These are phyloP conservation scores for Syncephalastrum monosporum DNA, from an alignment of 371 early-diverging fungal species.

Conservation along the genomic window DNA sequence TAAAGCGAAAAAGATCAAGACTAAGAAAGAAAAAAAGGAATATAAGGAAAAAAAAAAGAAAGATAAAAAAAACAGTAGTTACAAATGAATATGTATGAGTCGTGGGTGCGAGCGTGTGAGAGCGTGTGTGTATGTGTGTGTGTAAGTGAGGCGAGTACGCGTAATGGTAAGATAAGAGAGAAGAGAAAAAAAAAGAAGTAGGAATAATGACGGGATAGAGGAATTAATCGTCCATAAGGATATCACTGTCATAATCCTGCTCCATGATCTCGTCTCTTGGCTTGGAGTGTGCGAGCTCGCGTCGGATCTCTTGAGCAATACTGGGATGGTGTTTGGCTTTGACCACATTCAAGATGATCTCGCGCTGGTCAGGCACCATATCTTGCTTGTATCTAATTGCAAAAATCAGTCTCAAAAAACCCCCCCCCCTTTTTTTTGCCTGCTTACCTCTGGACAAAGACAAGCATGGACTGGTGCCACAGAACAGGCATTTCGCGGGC, in stretches of 20 bases:
- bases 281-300: conserved; percentile 75
- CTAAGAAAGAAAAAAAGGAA: not conserved
- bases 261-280: conserved; percentile 63
- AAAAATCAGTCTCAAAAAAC: not conserved
- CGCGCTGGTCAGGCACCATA: conserved; percentile 92
- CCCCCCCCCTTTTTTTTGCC: not conserved
- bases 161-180: conserved; percentile 1
- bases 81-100: no score
- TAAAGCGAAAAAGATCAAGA: not conserved
- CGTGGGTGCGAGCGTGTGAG: no score
- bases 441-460: conserved; percentile 84
- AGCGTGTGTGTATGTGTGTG: no score
- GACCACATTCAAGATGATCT: conserved; percentile 81
- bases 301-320: conserved; percentile 91
- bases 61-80: no score
- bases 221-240: conserved; percentile 21
- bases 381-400: conserved; percentile 88
- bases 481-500: conserved; percentile 89
- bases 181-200: not conserved
- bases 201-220: not conserved
- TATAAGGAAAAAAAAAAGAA: conserved; percentile 3
- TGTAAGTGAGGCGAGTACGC: no score
- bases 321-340: conserved; percentile 74
- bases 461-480: conserved; percentile 96
- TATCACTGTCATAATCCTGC: conserved; percentile 23